These are phyloP conservation scores for Ramaria sp. DNA, from an alignment of 768 basidiomycete species.

Conservation along the genomic window DNA sequence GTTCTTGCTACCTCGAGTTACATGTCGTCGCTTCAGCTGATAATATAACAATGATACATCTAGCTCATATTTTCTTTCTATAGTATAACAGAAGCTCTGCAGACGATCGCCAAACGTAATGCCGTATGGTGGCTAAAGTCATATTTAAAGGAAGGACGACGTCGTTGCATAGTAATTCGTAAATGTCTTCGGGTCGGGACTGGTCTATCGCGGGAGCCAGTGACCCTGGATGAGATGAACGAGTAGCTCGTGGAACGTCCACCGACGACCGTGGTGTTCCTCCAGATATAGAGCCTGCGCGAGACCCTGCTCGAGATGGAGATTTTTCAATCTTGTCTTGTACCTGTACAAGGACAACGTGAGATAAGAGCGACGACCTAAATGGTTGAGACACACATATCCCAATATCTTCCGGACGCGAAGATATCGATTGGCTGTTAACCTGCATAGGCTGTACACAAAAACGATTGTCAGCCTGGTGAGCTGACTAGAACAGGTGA, in stretches of 20 bases:
- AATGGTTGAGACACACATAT: constrained; percentile 40
- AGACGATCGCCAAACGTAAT: constrained; percentile 77
- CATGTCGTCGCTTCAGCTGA: no score
- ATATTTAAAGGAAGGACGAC: constrained; percentile 73
- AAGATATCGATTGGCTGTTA: constrained; percentile 81
- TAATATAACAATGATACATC: background rate
- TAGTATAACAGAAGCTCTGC: constrained; percentile 71
- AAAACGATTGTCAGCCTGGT: background rate
- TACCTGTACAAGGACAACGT: constrained; percentile 34
- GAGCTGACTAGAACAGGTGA: background rate
- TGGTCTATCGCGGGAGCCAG: background rate
- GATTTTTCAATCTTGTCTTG: constrained; percentile 71
- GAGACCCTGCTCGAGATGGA: constrained; percentile 9
- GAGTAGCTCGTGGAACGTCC: background rate
- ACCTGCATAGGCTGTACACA: constrained; percentile 59
- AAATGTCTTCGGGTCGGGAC: constrained; percentile 48
- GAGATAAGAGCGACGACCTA: constrained; percentile 1
- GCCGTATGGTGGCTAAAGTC: constrained; percentile 84
- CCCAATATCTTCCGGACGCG: constrained; percentile 73
- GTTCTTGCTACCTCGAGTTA: no score
- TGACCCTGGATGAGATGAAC: background rate
- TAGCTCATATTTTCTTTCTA: constrained; percentile 26
- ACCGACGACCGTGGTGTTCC: constrained; percentile 9
- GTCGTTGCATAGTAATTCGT: constrained; percentile 86
- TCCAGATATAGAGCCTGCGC: constrained; percentile 7